These are phyloP conservation scores for Botrytis squamosa DNA, from an alignment of 2,329 filamentous ascomycete species.

Conservation along the genomic window DNA sequence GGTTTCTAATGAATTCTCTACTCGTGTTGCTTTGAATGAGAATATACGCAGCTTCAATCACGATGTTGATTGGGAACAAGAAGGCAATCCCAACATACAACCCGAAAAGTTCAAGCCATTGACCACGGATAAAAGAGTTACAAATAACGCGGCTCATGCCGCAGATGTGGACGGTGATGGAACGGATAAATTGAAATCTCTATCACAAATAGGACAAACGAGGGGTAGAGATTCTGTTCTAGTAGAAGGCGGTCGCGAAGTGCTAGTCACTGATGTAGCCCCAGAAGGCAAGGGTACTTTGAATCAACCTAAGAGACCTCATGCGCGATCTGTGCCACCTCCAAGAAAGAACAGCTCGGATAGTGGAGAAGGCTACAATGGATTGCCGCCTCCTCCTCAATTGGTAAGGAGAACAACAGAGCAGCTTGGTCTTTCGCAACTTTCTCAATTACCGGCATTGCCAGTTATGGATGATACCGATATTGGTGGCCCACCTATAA, in stretches of 20 bases:
- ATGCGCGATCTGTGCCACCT: conserved; percentile 34
- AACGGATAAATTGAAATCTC: conserved; percentile 69
- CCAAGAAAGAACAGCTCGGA: conserved; percentile 26
- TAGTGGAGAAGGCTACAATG: conserved; percentile 44
- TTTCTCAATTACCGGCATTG: conserved; percentile 68
- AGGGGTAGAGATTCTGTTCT: conserved; percentile 70
- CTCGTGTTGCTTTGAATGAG: conserved; percentile 50
- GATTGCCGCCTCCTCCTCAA: conserved; percentile 58
- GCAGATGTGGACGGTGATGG: conserved; percentile 79
- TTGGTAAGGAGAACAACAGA: conserved; percentile 60
- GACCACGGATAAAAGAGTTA: conserved; percentile 55
- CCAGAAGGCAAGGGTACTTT: conserved; percentile 63
- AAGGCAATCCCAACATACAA: conserved; percentile 43
- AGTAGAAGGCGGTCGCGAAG: conserved; percentile 65
- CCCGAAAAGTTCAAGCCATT: conserved; percentile 42
- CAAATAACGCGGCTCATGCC: conserved; percentile 60
- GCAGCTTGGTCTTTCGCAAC: conserved; percentile 65
- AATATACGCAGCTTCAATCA: conserved; percentile 70
- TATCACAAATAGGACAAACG: conserved; percentile 59
- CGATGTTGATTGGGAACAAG: conserved; percentile 53
- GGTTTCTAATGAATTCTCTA: conserved; percentile 51
- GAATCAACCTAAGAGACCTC: conserved; percentile 49
- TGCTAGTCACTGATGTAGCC: conserved; percentile 63
- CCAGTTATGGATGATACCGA: conserved; percentile 75
- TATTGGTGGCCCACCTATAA: conserved; percentile 71